Percentiles rank a stretch among this genome's conserved stretches.
These are phyloP conservation scores for Torulaspora microellipsoides DNA, from an alignment of 805 yeast species.

Conservation along the genomic window DNA sequence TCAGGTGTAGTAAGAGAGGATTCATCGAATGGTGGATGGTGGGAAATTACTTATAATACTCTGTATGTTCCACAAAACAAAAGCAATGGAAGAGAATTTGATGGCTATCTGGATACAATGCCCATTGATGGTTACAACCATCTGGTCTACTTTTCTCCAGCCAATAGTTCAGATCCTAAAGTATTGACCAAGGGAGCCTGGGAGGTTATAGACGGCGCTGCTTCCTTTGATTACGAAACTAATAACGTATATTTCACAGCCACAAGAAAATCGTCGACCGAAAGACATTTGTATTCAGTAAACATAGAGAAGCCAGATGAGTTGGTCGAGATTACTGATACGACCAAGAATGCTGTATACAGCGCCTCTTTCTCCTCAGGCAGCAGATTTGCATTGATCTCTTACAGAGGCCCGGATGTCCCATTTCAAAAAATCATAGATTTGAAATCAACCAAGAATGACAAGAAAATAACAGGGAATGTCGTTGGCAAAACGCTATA, in stretches of 20 bases:
- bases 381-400: slow-evolving; percentile 61
- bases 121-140: slow-evolving; percentile 63
- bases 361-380: slow-evolving; percentile 76
- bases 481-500: slow-evolving; percentile 28
- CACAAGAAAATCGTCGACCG: slow-evolving; percentile 72
- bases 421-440: slow-evolving; percentile 75
- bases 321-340: slow-evolving; percentile 44
- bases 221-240: slow-evolving; percentile 51
- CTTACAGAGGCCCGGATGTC: slow-evolving; percentile 72
- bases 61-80: slow-evolving; percentile 50
- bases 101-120: slow-evolving; percentile 80
- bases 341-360: slow-evolving; percentile 58
- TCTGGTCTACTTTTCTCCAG: slow-evolving; percentile 78
- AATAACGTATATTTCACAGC: slow-evolving; percentile 58
- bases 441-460: slow-evolving; percentile 37
- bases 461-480: slow-evolving; percentile 16
- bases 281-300: slow-evolving; percentile 77
- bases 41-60: slow-evolving; percentile 67
- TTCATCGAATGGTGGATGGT: slow-evolving; percentile 59
- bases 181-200: slow-evolving; percentile 73
- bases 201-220: slow-evolving; percentile 82
- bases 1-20: slow-evolving; percentile 47
- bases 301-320: slow-evolving; percentile 43
- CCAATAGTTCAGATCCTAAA: slow-evolving; percentile 48
- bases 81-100: slow-evolving; percentile 39